These are phyloP conservation scores for Elongisporangium undulatum DNA, from an alignment of 352 stramenopile species.

Conservation along the genomic window DNA sequence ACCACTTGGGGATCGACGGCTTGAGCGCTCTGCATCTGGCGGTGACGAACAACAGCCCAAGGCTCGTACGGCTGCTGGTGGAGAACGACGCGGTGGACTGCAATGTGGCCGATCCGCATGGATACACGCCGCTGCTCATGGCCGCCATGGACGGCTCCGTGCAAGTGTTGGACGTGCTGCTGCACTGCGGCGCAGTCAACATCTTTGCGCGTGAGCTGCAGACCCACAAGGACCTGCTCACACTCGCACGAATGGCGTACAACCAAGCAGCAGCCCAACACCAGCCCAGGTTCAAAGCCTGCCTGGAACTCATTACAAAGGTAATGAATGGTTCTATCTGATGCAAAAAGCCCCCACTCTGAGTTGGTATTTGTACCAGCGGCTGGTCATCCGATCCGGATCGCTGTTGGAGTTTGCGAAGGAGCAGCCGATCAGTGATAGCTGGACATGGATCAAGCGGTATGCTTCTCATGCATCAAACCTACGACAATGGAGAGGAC, in stretches of 20 bases:
- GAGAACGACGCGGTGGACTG: constrained; percentile 19
- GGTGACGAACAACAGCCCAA: background rate
- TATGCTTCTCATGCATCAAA: background rate
- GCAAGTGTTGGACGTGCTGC: background rate
- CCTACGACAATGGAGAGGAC: background rate
- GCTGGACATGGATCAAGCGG: background rate
- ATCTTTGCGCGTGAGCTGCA: background rate
- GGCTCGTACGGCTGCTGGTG: background rate
- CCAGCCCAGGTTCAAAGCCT: background rate
- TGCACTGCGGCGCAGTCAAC: background rate
- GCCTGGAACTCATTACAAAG: background rate
- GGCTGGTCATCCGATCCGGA: background rate
- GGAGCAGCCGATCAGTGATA: background rate
- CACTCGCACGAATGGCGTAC: background rate
- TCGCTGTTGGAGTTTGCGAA: background rate
- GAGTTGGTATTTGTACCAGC: background rate
- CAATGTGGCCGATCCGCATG: constrained; percentile 52
- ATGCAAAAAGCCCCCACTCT: too few relatives aligned
- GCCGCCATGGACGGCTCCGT: background rate
- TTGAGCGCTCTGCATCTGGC: background rate
- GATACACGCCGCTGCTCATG: constrained; percentile 48
- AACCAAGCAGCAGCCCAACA: background rate
- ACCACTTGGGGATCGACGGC: background rate
- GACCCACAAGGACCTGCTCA: background rate
- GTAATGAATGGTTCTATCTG: too few relatives aligned